Evolutionary conservation across 2,329 filamentous ascomycete species (phyloP).

Genomic region (Aspergillus vadensis): DNA sequence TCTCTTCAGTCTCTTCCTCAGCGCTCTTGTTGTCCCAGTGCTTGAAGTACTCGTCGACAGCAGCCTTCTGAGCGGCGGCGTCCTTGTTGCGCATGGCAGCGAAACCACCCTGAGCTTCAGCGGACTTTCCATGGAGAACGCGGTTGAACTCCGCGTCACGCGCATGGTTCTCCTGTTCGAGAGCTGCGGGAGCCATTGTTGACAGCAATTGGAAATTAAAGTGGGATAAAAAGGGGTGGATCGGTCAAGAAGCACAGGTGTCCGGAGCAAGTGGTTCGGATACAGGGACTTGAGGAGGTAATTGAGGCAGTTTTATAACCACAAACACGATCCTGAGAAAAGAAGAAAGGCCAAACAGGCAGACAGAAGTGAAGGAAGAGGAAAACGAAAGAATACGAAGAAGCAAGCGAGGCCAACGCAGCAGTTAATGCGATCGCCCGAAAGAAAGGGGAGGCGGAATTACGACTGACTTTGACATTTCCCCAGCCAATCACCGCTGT

Average conservation of each 20-base stretch:
- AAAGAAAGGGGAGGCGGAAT: conserved; percentile 27
- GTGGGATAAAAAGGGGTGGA: conserved; percentile 24
- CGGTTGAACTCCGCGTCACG: conserved; percentile 92
- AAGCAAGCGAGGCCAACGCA: conserved; percentile 11
- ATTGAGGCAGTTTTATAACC: conserved; percentile 11
- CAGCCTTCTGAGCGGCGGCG: conserved; percentile 72
- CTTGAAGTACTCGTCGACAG: conserved; percentile 92
- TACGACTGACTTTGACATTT: conserved; percentile 19
- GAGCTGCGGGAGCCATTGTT: conserved; percentile 56
- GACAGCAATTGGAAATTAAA: conserved; percentile 19
- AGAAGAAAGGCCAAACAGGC: conserved; percentile 6
- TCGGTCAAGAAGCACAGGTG: conserved; percentile 11
- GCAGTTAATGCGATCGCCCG: conserved; percentile 12
- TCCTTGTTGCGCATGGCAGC: conserved; percentile 86
- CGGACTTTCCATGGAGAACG: conserved; percentile 76
- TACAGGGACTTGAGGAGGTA: conserved; percentile 12
- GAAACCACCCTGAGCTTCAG: conserved; percentile 71
- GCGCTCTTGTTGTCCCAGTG: conserved; percentile 87
- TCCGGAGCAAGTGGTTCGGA: not conserved
- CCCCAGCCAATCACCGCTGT: conserved; percentile 21
- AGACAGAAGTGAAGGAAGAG: conserved; percentile 8
- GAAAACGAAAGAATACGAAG: conserved; percentile 2
- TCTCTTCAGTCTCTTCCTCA: conserved; percentile 78
- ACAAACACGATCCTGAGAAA: conserved; percentile 13
- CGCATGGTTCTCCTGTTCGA: conserved; percentile 79